Base-by-base conservation (phyloP, 768 basidiomycete species). In the Cyathus striatus region DNA sequence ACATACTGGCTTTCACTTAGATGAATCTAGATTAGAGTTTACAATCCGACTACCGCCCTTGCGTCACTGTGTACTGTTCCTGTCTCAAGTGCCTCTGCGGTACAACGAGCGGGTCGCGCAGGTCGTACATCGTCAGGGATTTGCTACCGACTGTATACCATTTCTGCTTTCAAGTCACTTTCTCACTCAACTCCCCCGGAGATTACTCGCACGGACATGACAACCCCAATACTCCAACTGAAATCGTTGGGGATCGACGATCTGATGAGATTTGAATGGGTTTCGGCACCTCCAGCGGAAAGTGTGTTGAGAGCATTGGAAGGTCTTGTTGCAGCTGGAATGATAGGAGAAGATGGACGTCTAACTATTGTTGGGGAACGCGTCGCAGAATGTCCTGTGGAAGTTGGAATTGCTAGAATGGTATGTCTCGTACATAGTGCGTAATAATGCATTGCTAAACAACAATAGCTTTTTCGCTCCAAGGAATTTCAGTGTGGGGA, bases 181-280 rank as follows among this genome's bases (percentile, higher is more conserved):
- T 72, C 83, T 1, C 65, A 68, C 3, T 79, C 81, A 1, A 91
- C 91, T 0, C 76, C 87, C 2, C 90, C 96, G 1, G 96, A 99
- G 68, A 84, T 98, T 38, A 86, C 84, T 7, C 80, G 95, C 23
- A 85, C 83, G 3, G 95, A 99, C 55, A 78, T 99, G 66, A 86
- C 88, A 0, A 86, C 90, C 2, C 88, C 91, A 4, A 86, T 99
- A 40, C 68, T 99, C 14, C 94, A 97, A 58, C 76, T 98, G 38
- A 98, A 98, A 62, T 87, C 89, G 0, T 73, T 99, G 23, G 96
- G 96, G 6, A 87, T 99, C 35, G 87, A 98, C 51, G 91, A 99
- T 61, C 61, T 98, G 12, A 86, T 96, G 78, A 89, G 88, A 57
- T 95, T 98, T 57, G 93, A 98, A 57, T 99, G 93, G 87, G 79